Conservation (phyloP, 2,329 filamentous ascomycete genomes). For the Ceratocystis variospora region DNA sequence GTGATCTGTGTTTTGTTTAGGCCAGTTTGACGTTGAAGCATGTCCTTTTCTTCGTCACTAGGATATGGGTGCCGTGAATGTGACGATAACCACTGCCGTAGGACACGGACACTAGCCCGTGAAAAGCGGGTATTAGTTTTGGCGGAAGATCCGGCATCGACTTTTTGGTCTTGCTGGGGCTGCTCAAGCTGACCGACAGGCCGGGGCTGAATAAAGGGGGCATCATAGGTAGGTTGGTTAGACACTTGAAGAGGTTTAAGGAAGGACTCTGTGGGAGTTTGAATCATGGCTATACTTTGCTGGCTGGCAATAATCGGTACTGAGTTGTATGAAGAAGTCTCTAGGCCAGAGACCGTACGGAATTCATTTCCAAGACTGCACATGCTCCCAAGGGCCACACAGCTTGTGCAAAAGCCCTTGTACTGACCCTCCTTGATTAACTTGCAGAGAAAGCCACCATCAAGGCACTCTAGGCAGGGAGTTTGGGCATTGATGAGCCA, state of each 20-base stretch:
- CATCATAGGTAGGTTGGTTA: neutral
- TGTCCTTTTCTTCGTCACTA: slow-evolving; percentile 72
- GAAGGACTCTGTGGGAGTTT: neutral
- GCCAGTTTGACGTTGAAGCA: slow-evolving; percentile 63
- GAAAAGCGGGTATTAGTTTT: slow-evolving; percentile 68
- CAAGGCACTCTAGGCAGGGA: slow-evolving; percentile 40
- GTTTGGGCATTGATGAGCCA: slow-evolving; percentile 32
- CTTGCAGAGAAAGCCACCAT: slow-evolving; percentile 46
- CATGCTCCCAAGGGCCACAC: slow-evolving; percentile 43
- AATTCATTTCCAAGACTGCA: slow-evolving; percentile 40
- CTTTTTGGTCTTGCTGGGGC: neutral
- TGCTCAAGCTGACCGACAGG: neutral
- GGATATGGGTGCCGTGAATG: slow-evolving; percentile 78
- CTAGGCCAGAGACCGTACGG: slow-evolving; percentile 23
- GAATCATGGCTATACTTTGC: slow-evolving; percentile 25
- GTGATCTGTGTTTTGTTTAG: slow-evolving; percentile 72
- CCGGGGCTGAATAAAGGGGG: neutral
- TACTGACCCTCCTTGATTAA: slow-evolving; percentile 45
- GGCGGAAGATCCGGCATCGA: neutral
- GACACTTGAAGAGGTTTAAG: neutral
- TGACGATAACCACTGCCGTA: slow-evolving; percentile 73
- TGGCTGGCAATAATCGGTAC: slow-evolving; percentile 35
- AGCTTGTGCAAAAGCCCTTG: slow-evolving; percentile 48
- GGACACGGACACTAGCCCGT: slow-evolving; percentile 59
- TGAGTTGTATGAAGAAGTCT: slow-evolving; percentile 33